phyloP scores from a whole-genome alignment of 176 grass and related monocot species.

The Bolboschoenus planiculmis region DNA sequence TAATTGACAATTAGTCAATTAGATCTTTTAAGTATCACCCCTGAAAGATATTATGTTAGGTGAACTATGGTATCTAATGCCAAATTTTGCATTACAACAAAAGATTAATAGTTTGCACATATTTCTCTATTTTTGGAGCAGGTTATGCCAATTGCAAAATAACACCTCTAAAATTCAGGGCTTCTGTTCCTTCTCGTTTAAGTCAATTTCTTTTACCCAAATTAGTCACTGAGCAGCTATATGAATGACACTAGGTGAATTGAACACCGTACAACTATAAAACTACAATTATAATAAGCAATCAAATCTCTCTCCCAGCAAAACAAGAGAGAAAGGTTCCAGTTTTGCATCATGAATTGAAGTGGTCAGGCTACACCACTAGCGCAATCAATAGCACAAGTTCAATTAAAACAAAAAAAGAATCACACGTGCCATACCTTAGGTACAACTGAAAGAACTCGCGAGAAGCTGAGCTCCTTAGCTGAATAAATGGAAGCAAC shows the following conservation, averaged over 20 bases:
- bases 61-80: not conserved
- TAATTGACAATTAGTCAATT: no score
- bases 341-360: not conserved
- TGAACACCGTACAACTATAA: not conserved
- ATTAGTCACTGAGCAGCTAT: not conserved
- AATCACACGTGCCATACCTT: slow-evolving; percentile 1
- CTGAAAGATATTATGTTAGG: no score
- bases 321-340: not conserved
- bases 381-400: not conserved
- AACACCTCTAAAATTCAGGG: not conserved
- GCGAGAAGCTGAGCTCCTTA: slow-evolving; percentile 73
- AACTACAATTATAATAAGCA: not conserved
- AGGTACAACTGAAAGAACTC: slow-evolving; percentile 77
- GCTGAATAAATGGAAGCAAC: slow-evolving; percentile 87
- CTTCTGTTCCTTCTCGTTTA: not conserved
- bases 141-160: not conserved
- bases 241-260: not conserved
- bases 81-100: not conserved
- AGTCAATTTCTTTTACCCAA: slow-evolving; percentile 1
- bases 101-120: not conserved
- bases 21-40: no score
- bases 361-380: not conserved
- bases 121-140: not conserved
- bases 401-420: not conserved
- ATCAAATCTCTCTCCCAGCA: not conserved